Evolutionary conservation across 2,329 filamentous ascomycete genomes (phyloP), one percentile per base, ranked within the genome.

Genomic region (Aspergillus puulaauensis): DNA sequence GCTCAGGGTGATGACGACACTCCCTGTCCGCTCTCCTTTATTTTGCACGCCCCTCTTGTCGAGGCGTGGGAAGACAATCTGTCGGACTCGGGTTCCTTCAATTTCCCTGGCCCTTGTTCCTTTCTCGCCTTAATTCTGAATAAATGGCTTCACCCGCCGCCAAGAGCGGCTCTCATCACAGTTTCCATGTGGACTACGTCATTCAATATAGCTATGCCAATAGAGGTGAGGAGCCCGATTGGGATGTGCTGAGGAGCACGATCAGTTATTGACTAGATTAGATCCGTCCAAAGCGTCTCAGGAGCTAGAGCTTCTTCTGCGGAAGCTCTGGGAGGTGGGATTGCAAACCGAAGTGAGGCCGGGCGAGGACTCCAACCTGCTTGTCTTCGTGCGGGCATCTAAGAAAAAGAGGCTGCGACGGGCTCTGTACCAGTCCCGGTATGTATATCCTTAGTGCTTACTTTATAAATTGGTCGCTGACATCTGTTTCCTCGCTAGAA

Each of bases 281-380:
- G 91, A 88, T 67, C 85, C 85, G 65, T 76, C 80, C 41, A 82
- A 90, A 70, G 90, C 93, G 17, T 84, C 88, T 69, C 84, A 86
- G 31, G 83, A 88, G 66, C 96, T 97, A 68, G 85, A 90, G 67
- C 87, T 89, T 71, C 86, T 98, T 46, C 83, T 96, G 65, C 81
- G 89, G 67, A 84, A 86, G 27, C 84, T 99, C 24, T 86, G 90
- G 15, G 80, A 82, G 41, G 89, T 93, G 44, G 93, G 95, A 9
- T 82, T 99, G 57, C 86, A 90, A 57, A 92, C 90, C 15, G 92
- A 97, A 76, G 91, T 97, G 52, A 89, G 95, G 62, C 86, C 88
- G 64, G 92, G 91, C 53, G 87, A 90, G 63, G 83, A 87, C 48
- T 82, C 85, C 57, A 91, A 90, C 6, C 79, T 98, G 48, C 82